These are phyloP conservation scores for Nakazawaea laoshanensis DNA, from an alignment of 805 yeast species.

Conservation along the genomic window DNA sequence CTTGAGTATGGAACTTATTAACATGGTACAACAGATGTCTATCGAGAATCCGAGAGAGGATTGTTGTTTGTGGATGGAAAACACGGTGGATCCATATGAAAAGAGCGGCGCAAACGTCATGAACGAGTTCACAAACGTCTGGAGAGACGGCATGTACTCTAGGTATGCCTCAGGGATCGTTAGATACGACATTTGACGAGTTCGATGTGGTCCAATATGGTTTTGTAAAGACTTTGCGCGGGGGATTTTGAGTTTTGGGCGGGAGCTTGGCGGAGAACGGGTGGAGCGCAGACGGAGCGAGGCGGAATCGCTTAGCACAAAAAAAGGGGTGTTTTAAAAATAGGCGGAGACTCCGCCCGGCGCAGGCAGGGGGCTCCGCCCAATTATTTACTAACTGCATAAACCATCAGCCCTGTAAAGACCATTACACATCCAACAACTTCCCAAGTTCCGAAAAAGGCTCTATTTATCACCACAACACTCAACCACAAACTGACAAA, in stretches of 20 bases:
- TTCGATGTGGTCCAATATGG: too few species aligned
- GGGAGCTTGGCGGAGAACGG: too few species aligned
- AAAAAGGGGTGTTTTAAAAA: too few species aligned
- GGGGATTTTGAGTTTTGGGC: too few species aligned
- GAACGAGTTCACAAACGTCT: constrained; percentile 50
- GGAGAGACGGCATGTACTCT: constrained; percentile 26
- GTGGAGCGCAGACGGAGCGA: too few species aligned
- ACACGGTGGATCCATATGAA: constrained; percentile 79
- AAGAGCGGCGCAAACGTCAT: constrained; percentile 78
- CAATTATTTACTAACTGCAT: too few species aligned
- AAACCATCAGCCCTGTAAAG: constrained; percentile 45
- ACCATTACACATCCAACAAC: constrained; percentile 42
- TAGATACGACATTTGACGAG: constrained; percentile 10
- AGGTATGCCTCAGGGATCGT: constrained; percentile 10
- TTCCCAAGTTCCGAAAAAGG: constrained; percentile 24
- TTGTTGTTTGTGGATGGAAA: constrained; percentile 52
- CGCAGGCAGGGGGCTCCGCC: too few species aligned
- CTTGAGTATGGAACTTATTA: constrained; percentile 65
- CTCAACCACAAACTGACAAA: constrained; percentile 52
- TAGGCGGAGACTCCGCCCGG: too few species aligned
- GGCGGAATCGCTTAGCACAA: too few species aligned
- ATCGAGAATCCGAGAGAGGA: constrained; percentile 76
- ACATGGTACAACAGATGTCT: constrained; percentile 91
- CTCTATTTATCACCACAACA: constrained; percentile 39
- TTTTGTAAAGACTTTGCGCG: too few species aligned